Conservation (phyloP, 2,329 filamentous ascomycete species). For the Colletotrichum sublineola region DNA sequence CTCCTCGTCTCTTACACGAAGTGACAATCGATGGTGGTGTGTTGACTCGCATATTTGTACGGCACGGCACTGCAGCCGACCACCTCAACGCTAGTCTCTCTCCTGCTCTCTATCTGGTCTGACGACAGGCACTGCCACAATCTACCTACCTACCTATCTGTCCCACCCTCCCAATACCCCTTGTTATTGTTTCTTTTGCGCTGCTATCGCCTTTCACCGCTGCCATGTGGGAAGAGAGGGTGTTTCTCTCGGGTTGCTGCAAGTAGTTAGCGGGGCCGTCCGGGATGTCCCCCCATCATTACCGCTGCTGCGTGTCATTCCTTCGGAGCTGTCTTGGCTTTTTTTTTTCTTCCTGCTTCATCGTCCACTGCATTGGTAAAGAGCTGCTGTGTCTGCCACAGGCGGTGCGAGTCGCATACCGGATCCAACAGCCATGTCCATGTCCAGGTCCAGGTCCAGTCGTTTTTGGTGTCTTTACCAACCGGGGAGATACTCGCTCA, state of each 20-base stretch:
- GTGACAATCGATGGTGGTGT: neutral
- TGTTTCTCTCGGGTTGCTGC: slow-evolving; percentile 33
- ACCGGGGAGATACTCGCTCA: slow-evolving; percentile 10
- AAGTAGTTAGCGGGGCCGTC: slow-evolving; percentile 31
- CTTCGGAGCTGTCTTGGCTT: neutral
- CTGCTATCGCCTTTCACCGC: neutral
- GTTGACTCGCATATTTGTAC: neutral
- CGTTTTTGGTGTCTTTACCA: neutral
- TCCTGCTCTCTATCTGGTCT: neutral
- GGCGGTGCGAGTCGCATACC: slow-evolving; percentile 8
- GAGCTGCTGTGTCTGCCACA: neutral
- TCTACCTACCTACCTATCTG: neutral
- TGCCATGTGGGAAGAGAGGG: neutral
- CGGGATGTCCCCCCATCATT: slow-evolving; percentile 24
- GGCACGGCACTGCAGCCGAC: neutral
- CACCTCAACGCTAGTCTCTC: no score
- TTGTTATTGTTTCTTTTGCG: neutral
- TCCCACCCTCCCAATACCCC: neutral
- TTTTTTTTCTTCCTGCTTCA: neutral
- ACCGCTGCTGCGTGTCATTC: neutral
- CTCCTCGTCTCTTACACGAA: neutral
- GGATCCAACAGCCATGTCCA: neutral
- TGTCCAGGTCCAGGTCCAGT: neutral
- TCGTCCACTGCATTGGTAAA: neutral
- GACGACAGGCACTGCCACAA: slow-evolving; percentile 36